phyloP scores from a whole-genome alignment of 202 grass and related monocot species.

The Brachypodium distachyon region DNA sequence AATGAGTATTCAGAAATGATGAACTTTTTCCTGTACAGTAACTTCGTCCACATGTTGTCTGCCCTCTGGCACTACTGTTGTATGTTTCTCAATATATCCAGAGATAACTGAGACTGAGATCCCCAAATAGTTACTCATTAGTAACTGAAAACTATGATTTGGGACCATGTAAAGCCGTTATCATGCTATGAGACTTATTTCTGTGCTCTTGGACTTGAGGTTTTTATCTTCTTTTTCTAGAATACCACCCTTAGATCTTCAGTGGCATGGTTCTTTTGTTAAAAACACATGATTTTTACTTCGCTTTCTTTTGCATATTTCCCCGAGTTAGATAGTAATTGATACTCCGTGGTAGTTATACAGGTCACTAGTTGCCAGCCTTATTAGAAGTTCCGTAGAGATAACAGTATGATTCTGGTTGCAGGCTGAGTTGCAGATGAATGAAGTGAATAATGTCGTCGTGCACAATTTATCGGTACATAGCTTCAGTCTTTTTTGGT shows the following conservation, averaged over 20 bases:
- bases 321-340: neutral
- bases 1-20: neutral
- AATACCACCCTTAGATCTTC: neutral
- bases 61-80: neutral
- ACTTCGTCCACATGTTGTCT: neutral
- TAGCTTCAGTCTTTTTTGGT: slow-evolving; percentile 5
- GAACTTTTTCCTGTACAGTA: neutral
- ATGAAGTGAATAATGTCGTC: slow-evolving; percentile 97
- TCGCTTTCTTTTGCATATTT: neutral
- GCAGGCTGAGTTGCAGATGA: slow-evolving; percentile 98
- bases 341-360: neutral
- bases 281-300: neutral
- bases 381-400: neutral
- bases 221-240: neutral
- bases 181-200: neutral
- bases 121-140: neutral
- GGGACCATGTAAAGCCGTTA: neutral
- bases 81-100: slow-evolving; percentile 11
- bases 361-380: neutral
- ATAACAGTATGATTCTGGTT: slow-evolving; percentile 27
- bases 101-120: neutral
- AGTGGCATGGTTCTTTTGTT: neutral
- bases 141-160: neutral
- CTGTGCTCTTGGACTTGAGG: neutral
- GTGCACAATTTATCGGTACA: slow-evolving; percentile 95